Evolutionary conservation across 495 filamentous ascomycete genomes (phyloP).

Genomic region (Xylaria sp.): DNA sequence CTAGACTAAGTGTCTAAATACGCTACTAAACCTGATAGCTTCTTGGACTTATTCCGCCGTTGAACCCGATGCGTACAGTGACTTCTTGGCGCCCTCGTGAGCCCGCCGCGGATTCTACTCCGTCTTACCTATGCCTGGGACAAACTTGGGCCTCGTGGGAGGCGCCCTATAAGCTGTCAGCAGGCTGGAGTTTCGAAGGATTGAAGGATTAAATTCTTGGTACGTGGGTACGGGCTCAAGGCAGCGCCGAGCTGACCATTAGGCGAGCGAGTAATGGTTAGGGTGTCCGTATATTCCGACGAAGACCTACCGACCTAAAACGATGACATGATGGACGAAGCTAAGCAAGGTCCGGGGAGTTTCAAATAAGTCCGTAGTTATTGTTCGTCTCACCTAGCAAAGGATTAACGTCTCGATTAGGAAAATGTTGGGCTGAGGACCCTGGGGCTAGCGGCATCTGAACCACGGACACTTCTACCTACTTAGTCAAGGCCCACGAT

Average conservation of each 20-base stretch:
- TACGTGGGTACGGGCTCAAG: slow-evolving; percentile 17
- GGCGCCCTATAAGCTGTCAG: slow-evolving; percentile 1
- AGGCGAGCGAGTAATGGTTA: slow-evolving; percentile 3
- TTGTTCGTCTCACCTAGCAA: slow-evolving; percentile 22
- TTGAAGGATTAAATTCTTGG: slow-evolving; percentile 21
- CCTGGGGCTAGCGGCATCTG: slow-evolving; percentile 7
- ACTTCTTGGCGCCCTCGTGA: slow-evolving; percentile 1
- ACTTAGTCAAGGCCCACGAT: not conserved
- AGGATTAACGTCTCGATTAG: slow-evolving; percentile 14
- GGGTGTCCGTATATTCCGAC: slow-evolving; percentile 25
- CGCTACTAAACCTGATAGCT: not conserved
- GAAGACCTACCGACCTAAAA: slow-evolving; percentile 10
- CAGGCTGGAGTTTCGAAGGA: slow-evolving; percentile 7
- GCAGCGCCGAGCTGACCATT: slow-evolving; percentile 2
- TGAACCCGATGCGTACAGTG: slow-evolving; percentile 7
- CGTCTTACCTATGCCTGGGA: slow-evolving; percentile 10
- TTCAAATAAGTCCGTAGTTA: slow-evolving; percentile 19
- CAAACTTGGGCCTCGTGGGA: not conserved
- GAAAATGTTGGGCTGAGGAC: not conserved
- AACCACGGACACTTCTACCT: slow-evolving; percentile 3
- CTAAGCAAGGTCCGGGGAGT: slow-evolving; percentile 13
- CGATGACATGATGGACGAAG: not conserved
- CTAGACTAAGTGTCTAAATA: too few relatives aligned
- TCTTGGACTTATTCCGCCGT: not conserved
- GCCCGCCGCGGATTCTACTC: not conserved